These are phyloP conservation scores for Cytospora leucostoma DNA, from an alignment of 2,329 filamentous ascomycete species.

Conservation along the genomic window DNA sequence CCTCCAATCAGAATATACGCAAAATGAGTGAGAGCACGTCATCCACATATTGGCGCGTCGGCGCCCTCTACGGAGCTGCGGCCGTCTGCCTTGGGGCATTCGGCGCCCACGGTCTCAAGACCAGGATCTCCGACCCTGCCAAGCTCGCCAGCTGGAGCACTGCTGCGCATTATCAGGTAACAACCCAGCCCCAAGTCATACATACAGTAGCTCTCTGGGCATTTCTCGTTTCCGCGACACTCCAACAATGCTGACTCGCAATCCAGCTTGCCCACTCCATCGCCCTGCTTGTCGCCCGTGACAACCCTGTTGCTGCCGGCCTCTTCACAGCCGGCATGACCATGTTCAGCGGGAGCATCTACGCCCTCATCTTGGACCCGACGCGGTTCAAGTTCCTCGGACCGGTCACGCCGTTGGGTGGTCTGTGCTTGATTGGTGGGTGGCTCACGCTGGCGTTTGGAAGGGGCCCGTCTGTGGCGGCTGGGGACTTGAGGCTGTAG, in stretches of 20 bases:
- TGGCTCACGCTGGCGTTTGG: conserved; percentile 52
- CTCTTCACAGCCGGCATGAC: conserved; percentile 67
- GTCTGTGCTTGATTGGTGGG: conserved; percentile 64
- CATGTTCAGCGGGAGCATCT: conserved; percentile 67
- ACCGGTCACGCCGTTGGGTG: conserved; percentile 66
- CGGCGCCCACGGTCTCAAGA: conserved; percentile 67
- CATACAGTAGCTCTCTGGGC: background rate
- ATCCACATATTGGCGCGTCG: conserved; percentile 56
- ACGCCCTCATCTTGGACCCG: conserved; percentile 64
- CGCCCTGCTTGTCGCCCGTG: conserved; percentile 59
- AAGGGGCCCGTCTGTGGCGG: conserved; percentile 26
- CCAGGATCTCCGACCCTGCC: conserved; percentile 58
- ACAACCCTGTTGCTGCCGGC: conserved; percentile 56
- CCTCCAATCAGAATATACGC: background rate
- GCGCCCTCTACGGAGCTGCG: conserved; percentile 62
- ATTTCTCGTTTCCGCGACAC: background rate
- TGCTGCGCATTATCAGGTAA: conserved; percentile 68
- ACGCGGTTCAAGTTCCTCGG: conserved; percentile 60
- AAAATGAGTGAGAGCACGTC: conserved; percentile 38
- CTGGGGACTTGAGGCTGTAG: conserved; percentile 24
- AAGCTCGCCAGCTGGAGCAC: conserved; percentile 63
- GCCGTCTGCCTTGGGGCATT: conserved; percentile 66
- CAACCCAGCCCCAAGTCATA: background rate
- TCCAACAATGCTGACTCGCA: background rate
- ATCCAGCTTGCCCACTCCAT: conserved; percentile 62